Evolutionary conservation across 2,329 filamentous ascomycete genomes (phyloP), one percentile per base, ranked within the genome.

Genomic region (Phialophora macrospora): DNA sequence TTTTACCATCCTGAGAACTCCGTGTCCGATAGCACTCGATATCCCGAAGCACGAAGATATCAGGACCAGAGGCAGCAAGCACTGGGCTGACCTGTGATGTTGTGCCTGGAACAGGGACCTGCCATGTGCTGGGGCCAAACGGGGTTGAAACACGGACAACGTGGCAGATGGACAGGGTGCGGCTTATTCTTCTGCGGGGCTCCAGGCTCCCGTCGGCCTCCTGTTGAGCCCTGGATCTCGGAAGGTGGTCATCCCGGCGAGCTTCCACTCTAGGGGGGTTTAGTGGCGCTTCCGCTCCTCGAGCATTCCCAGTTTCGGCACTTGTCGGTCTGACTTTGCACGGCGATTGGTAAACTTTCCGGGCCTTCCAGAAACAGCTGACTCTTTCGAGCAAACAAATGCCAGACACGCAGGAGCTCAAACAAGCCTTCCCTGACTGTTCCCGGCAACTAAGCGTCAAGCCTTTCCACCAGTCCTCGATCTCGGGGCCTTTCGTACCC

Each of bases 181-280:
- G 38, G 38, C 38, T n/a, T n/a, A 4, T 44, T 44, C 14, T 44
- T n/a, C 38, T 44, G 8, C 17, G 38, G 38, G 38, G 17, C 17
- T 44, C 14, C 17, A 4, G 38, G 3, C 4, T 17, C 14, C 38
- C 14, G 38, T 17, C 38, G 38, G 38, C 38, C 38, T 44, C 38
- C 14, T n/a, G 14, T 44, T 28, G 52, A 34, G 52, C 52, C 26
- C 52, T 55, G 11, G 28, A 55, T 30, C 28, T 55, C 52, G 52
- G 52, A 55, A 55, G 22, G 11, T 55, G 28, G 52, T 28, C 52
- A 28, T 55, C 26, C 52, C 52, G 52, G 52, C 17, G 28, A 55
- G n/a, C 24, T 55, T 32, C 26, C 24, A 20, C n/a, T 57, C 34
- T 12, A 41, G 24, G 28, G 11, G 52, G 14, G 24, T 55, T 34